Conservation (phyloP, 2,329 filamentous ascomycete species). For the Aspergillus sp. region DNA sequence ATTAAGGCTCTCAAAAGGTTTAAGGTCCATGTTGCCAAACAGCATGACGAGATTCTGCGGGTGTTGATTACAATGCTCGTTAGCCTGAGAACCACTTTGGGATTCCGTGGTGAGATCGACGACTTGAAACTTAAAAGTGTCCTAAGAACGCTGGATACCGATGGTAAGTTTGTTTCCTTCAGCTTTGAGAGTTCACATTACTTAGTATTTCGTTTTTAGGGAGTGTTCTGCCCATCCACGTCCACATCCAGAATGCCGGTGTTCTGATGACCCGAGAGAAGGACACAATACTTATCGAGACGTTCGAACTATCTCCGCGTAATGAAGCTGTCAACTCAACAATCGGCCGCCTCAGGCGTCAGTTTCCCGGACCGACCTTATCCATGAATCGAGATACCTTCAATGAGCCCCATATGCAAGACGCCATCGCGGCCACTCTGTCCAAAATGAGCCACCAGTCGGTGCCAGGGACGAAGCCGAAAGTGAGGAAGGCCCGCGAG, state of each 20-base stretch:
- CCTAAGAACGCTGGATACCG: constrained; percentile 5
- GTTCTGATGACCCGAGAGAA: constrained; percentile 39
- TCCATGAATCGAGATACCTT: constrained; percentile 27
- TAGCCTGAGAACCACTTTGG: constrained; percentile 12
- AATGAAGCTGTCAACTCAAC: constrained; percentile 40
- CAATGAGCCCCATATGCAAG: constrained; percentile 22
- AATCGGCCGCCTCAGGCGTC: constrained; percentile 42
- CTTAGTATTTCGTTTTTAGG: constrained; percentile 10
- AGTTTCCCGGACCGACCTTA: constrained; percentile 47
- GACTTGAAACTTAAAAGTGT: constrained; percentile 10
- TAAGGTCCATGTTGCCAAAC: constrained; percentile 2
- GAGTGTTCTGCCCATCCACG: constrained; percentile 38
- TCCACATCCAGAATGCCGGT: constrained; percentile 50
- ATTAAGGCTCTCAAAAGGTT: constrained; percentile 24
- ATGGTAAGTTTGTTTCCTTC: constrained; percentile 2
- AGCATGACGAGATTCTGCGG: constrained; percentile 8
- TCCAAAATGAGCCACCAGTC: constrained; percentile 38
- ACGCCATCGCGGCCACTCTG: constrained; percentile 32
- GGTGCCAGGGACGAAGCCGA: constrained; percentile 34
- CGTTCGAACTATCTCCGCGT: constrained; percentile 49
- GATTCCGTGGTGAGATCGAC: constrained; percentile 13
- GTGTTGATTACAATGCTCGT: constrained; percentile 14
- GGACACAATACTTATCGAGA: constrained; percentile 32
- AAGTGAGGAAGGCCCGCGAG: constrained; percentile 40
- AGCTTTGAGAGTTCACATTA: background rate